These are phyloP conservation scores for Coriaria nepalensis DNA, from an alignment of 306 rosid species.

Conservation along the genomic window DNA sequence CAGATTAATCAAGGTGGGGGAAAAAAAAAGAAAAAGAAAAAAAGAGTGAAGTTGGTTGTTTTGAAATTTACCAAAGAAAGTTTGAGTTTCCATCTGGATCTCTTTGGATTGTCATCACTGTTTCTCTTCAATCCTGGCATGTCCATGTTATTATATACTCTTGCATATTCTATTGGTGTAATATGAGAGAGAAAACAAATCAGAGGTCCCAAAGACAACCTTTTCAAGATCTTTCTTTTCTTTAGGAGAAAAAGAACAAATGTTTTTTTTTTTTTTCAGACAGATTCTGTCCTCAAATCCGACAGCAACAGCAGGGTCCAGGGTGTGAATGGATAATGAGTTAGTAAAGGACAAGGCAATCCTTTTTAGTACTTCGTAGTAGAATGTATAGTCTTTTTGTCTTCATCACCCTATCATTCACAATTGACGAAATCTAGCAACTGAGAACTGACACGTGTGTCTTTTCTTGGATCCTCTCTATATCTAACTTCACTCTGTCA, in stretches of 20 bases:
- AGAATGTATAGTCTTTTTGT: too few species aligned
- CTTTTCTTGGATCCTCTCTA: too few species aligned
- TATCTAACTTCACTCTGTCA: slow-evolving; percentile 13
- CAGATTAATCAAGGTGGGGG: slow-evolving; percentile 17
- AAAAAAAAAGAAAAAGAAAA: slow-evolving; percentile 14
- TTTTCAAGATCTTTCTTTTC: slow-evolving; percentile 9
- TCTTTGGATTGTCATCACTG: slow-evolving; percentile 7
- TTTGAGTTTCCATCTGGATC: neutral
- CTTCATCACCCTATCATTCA: neutral
- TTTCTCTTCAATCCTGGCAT: slow-evolving; percentile 9
- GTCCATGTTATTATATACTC: slow-evolving; percentile 10
- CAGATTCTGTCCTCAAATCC: slow-evolving; percentile 20
- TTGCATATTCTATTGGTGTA: slow-evolving; percentile 10
- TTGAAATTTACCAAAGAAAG: slow-evolving; percentile 11
- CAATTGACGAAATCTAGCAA: slow-evolving; percentile 4
- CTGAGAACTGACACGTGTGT: too few species aligned
- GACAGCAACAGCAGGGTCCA: too few species aligned
- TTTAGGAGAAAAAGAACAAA: slow-evolving; percentile 15
- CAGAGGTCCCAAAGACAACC: slow-evolving; percentile 14
- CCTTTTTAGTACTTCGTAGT: neutral
- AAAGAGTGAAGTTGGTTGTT: too few species aligned
- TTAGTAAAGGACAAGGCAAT: slow-evolving; percentile 25
- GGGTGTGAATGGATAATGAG: slow-evolving; percentile 4
- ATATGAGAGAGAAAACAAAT: slow-evolving; percentile 13
- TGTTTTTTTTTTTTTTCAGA: slow-evolving; percentile 1